Percentiles rank a stretch among this genome's conserved stretches.
phyloP scores from a whole-genome alignment of 2,329 filamentous ascomycete species.

The Thelonectria olida region DNA sequence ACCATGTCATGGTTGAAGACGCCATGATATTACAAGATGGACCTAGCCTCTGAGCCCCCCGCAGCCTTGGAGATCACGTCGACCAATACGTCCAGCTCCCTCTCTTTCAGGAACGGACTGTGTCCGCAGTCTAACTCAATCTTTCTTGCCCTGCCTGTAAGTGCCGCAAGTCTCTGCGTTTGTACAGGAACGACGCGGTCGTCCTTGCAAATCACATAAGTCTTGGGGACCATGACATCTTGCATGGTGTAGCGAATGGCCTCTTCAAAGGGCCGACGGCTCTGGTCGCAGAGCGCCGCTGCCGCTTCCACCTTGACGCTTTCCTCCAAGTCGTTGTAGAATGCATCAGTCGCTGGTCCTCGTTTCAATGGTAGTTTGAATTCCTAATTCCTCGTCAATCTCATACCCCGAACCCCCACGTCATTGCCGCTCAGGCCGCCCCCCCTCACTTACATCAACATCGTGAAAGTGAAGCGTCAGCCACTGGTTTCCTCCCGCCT shows the following conservation, averaged over 20 bases:
- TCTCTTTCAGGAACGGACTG: constrained; percentile 26
- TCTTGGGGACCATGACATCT: constrained; percentile 16
- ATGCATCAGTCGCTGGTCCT: constrained; percentile 4
- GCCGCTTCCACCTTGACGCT: constrained; percentile 2
- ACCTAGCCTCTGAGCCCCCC: background rate
- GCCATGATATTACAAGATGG: too few relatives aligned
- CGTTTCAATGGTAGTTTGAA: too few relatives aligned
- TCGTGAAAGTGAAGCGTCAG: background rate
- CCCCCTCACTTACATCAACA: constrained; percentile 13
- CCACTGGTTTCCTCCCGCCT: constrained; percentile 6
- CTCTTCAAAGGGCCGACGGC: constrained; percentile 17
- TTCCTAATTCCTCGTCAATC: too few relatives aligned
- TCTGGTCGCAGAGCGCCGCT: constrained; percentile 21
- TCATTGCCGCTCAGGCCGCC: too few relatives aligned
- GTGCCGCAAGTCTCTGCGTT: background rate
- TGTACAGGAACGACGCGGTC: constrained; percentile 19
- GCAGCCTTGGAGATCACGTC: constrained; percentile 7
- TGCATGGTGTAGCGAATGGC: constrained; percentile 3
- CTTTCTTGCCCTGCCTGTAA: constrained; percentile 13
- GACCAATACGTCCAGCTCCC: constrained; percentile 13
- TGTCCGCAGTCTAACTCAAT: constrained; percentile 28
- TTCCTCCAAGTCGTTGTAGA: constrained; percentile 25
- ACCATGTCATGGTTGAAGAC: too few relatives aligned
- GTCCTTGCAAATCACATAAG: constrained; percentile 8
- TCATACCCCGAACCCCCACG: too few relatives aligned